Conservation (phyloP, 1,284 basidiomycete species). For the Moesziomyces antarcticus region DNA sequence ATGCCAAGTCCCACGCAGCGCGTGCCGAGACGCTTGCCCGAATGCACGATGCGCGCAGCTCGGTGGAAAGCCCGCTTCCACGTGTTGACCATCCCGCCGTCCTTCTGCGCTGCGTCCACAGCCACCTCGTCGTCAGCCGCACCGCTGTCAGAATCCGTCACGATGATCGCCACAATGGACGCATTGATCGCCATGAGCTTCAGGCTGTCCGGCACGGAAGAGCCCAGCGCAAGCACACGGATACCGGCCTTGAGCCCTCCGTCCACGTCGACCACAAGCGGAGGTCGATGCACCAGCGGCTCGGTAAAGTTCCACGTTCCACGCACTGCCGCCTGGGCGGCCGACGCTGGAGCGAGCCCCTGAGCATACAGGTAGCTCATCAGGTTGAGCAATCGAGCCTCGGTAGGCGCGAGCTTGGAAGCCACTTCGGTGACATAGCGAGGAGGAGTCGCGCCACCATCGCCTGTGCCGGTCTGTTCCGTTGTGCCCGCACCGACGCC, state of each 20-base stretch:
- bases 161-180: slow-evolving; percentile 75
- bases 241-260: slow-evolving; percentile 76
- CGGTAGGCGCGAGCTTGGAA: slow-evolving; percentile 46
- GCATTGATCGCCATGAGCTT: slow-evolving; percentile 78
- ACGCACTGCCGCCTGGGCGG: not conserved
- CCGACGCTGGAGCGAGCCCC: slow-evolving; percentile 10
- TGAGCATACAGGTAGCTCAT: slow-evolving; percentile 58
- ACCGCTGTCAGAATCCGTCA: slow-evolving; percentile 5
- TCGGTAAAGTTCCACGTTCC: slow-evolving; percentile 76
- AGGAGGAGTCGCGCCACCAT: slow-evolving; percentile 27
- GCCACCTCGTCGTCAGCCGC: slow-evolving; percentile 1
- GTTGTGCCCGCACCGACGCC: slow-evolving; percentile 1
- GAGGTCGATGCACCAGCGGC: slow-evolving; percentile 73
- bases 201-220: slow-evolving; percentile 38
- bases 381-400: slow-evolving; percentile 43
- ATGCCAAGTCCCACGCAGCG: slow-evolving; percentile 55
- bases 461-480: slow-evolving; percentile 10
- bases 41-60: slow-evolving; percentile 7
- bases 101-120: not conserved
- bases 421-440: slow-evolving; percentile 30
- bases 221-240: slow-evolving; percentile 48
- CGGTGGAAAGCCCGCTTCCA: slow-evolving; percentile 43
- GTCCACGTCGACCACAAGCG: slow-evolving; percentile 69
- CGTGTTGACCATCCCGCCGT: not conserved
- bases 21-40: slow-evolving; percentile 5